Percentiles rank a stretch among this genome's conserved stretches.
Evolutionary conservation across 805 yeast species (phyloP).

Genomic region (Isabelozyma pseudorhagii): DNA sequence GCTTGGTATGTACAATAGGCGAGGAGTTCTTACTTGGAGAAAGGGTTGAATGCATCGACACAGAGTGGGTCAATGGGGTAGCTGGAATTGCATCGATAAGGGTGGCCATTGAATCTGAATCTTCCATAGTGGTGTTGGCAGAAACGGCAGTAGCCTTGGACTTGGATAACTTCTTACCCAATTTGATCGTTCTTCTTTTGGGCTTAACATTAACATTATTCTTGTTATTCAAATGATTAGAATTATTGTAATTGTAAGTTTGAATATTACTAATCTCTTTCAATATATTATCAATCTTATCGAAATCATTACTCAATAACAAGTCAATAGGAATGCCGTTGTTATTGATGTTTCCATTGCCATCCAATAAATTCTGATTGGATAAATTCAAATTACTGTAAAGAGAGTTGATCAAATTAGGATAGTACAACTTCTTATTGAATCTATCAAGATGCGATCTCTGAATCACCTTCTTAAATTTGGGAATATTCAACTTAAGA

Average conservation of each 20-base stretch:
- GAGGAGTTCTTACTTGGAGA: background rate
- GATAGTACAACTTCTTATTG: conserved; percentile 32
- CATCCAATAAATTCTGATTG: conserved; percentile 12
- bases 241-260: conserved; percentile 34
- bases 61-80: conserved; percentile 1
- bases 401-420: conserved; percentile 35
- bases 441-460: conserved; percentile 48
- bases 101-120: background rate
- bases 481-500: conserved; percentile 63
- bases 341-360: conserved; percentile 4
- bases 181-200: conserved; percentile 40
- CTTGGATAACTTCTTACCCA: conserved; percentile 12
- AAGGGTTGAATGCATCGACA: background rate
- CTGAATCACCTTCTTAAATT: conserved; percentile 55
- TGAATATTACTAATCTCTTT: conserved; percentile 46
- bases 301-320: conserved; percentile 23
- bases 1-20: background rate
- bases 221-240: conserved; percentile 16
- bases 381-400: conserved; percentile 33
- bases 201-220: conserved; percentile 26
- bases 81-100: background rate
- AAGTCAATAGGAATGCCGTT: conserved; percentile 42
- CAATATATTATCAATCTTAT: conserved; percentile 33
- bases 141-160: background rate
- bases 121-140: background rate